phyloP scores from a whole-genome alignment of 169 alveolate genomes.

The Cryptosporidium viatorum region DNA sequence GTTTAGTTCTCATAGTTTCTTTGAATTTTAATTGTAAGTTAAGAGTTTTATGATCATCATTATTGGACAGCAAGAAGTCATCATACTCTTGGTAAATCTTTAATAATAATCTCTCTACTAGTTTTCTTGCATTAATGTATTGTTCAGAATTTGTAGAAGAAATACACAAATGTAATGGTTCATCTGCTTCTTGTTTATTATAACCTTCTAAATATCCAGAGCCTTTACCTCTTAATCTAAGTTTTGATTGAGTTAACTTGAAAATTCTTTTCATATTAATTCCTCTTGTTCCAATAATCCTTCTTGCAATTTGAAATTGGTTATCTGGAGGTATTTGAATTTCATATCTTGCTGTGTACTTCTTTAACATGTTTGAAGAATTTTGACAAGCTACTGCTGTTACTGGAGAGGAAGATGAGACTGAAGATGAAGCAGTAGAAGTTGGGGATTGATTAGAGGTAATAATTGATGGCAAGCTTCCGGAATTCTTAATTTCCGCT shows the following conservation, averaged over 20 bases:
- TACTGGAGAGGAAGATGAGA: slow-evolving; percentile 12
- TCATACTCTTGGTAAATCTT: slow-evolving; percentile 91
- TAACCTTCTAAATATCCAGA: slow-evolving; percentile 96
- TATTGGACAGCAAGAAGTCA: slow-evolving; percentile 79
- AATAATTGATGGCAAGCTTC: not conserved
- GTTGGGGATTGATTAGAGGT: slow-evolving; percentile 8
- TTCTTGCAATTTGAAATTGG: slow-evolving; percentile 93
- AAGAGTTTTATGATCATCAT: slow-evolving; percentile 35
- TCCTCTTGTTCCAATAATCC: slow-evolving; percentile 92
- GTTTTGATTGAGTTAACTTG: slow-evolving; percentile 86
- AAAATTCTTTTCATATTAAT: slow-evolving; percentile 93
- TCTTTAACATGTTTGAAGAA: slow-evolving; percentile 74
- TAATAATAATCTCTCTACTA: slow-evolving; percentile 84
- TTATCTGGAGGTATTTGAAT: slow-evolving; percentile 91
- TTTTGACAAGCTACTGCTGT: not conserved
- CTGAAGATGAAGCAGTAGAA: slow-evolving; percentile 19
- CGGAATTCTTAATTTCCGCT: not conserved
- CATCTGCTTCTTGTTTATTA: slow-evolving; percentile 89
- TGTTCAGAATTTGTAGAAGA: slow-evolving; percentile 90
- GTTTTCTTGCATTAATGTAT: slow-evolving; percentile 88
- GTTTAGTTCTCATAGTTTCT: slow-evolving; percentile 70
- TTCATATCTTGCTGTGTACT: slow-evolving; percentile 93
- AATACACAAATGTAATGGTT: slow-evolving; percentile 93
- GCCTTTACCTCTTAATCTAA: slow-evolving; percentile 93
- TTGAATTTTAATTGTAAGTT: slow-evolving; percentile 60